These are phyloP conservation scores for Kurtzmaniella cleridarum DNA, from an alignment of 805 yeast species.

Conservation along the genomic window DNA sequence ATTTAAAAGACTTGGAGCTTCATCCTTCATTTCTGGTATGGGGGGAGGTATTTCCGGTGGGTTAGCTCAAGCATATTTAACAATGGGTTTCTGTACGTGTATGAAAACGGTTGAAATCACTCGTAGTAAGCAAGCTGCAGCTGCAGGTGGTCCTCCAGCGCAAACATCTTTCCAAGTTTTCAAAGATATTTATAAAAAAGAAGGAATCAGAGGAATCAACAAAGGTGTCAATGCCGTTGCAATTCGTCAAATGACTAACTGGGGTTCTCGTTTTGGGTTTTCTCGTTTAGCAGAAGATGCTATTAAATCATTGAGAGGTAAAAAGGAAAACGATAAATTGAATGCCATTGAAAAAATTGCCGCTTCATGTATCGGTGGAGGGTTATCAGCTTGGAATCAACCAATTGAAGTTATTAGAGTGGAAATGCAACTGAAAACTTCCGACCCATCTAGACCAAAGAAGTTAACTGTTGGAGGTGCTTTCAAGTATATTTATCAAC, in stretches of 20 bases:
- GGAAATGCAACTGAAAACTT: slow-evolving; percentile 95
- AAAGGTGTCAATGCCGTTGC: slow-evolving; percentile 99
- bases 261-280: slow-evolving; percentile 97
- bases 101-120: slow-evolving; percentile 99
- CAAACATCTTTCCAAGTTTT: slow-evolving; percentile 83
- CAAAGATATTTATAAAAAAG: slow-evolving; percentile 72
- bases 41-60: slow-evolving; percentile 97
- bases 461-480: slow-evolving; percentile 76
- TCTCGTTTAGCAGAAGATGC: slow-evolving; percentile 86
- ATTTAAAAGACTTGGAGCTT: slow-evolving; percentile 55
- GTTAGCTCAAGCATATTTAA: slow-evolving; percentile 89
- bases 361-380: slow-evolving; percentile 93
- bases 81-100: slow-evolving; percentile 98
- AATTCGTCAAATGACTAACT: slow-evolving; percentile 96
- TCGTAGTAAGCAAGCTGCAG: slow-evolving; percentile 65
- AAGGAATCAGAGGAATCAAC: slow-evolving; percentile 92
- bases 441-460: slow-evolving; percentile 92
- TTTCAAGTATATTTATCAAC: slow-evolving; percentile 72
- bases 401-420: slow-evolving; percentile 97
- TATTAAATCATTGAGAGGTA: slow-evolving; percentile 61
- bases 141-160: slow-evolving; percentile 58
- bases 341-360: slow-evolving; percentile 74
- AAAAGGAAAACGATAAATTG: slow-evolving; percentile 54
- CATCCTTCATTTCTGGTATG: slow-evolving; percentile 78
- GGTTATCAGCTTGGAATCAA: slow-evolving; percentile 97